phyloP scores from a whole-genome alignment of 192 early-diverging fungal species.

The Rhizophlyctis rosea region DNA sequence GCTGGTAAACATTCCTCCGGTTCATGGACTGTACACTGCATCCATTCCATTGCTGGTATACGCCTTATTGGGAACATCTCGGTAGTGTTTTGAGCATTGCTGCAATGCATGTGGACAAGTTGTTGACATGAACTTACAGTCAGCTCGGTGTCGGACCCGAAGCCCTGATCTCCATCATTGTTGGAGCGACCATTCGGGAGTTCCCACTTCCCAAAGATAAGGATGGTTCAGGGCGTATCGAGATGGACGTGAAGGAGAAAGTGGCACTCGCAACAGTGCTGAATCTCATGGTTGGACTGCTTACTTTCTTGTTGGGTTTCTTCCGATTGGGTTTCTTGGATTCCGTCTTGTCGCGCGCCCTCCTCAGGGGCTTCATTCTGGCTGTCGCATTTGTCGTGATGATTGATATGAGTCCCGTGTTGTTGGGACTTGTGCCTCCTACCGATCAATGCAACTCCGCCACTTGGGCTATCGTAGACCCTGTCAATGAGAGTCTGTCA shows the following conservation, averaged over 20 bases:
- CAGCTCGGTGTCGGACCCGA: conserved; percentile 95
- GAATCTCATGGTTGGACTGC: conserved; percentile 82
- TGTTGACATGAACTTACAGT: conserved; percentile 35
- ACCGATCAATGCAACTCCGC: conserved; percentile 5
- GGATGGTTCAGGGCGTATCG: conserved; percentile 20
- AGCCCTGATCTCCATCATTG: conserved; percentile 85
- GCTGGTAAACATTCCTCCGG: conserved; percentile 76
- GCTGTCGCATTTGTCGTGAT: conserved; percentile 91
- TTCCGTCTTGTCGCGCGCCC: conserved; percentile 87
- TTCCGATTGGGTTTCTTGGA: conserved; percentile 98
- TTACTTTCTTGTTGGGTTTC: conserved; percentile 91
- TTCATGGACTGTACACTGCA: conserved; percentile 90
- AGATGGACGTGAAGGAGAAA: conserved; percentile 36
- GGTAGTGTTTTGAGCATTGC: conserved; percentile 52
- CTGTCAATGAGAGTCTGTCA: conserved; percentile 56
- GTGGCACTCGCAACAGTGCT: conserved; percentile 64
- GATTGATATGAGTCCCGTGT: conserved; percentile 77
- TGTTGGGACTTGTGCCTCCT: conserved; percentile 61
- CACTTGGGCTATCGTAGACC: not conserved
- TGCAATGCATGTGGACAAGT: conserved; percentile 2
- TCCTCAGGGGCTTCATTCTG: conserved; percentile 93
- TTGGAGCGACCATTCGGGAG: conserved; percentile 63
- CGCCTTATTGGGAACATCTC: conserved; percentile 86
- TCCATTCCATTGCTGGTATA: conserved; percentile 83
- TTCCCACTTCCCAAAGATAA: conserved; percentile 33